Base-by-base conservation (phyloP, 2,329 filamentous ascomycete species). In the Ophiostoma pallidulum region DNA sequence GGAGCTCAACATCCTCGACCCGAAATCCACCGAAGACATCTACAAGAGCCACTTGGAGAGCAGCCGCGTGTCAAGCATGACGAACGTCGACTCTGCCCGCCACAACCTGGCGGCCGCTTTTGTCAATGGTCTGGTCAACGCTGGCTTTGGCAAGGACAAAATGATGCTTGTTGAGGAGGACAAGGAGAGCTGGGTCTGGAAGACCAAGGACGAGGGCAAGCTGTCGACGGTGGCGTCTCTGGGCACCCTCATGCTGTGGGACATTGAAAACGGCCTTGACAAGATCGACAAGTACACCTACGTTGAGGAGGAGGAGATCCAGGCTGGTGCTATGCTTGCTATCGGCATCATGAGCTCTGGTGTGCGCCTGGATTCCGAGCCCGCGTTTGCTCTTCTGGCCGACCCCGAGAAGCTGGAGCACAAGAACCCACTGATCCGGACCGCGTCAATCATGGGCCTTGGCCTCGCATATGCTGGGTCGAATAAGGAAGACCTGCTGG, bases 31-130 rank as follows among this genome's bases (percentile, higher is more conserved):
- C 0, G 92, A 98, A 63, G 94, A 98, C 60, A 98, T 98, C 59
- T 98, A 98, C 77, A 98, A 98, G 73, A 95, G 89, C 61, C 92
- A 98, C 66, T 77, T 98, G 5, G 92, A 98, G 68, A 97, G 86
- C 69, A 94, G 84, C 59, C 80, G 94, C 52, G 92, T 94, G 45
- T 87, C 88, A 20, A 90, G 89, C 31, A 78, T 95, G 68, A 96
- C 91, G 10, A 96, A 96, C 62, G 80, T 94, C 40, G 92, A 98
- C 63, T 98, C 92, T 9, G 90, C 91, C 26, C 79, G 89, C 58
- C 91, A 98, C 71, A 98, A 98, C 60, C 75, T 98, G 51, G 90
- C 92, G 4, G 92, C 91, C 46, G 89, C 84, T 4, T 97, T 98
- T 57, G 94, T 98, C 54, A 98, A 98, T 61, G 87, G 86, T 0